These are phyloP conservation scores for Taphrina flavorubra DNA, from an alignment of 1,139 yeast species.

Conservation along the genomic window DNA sequence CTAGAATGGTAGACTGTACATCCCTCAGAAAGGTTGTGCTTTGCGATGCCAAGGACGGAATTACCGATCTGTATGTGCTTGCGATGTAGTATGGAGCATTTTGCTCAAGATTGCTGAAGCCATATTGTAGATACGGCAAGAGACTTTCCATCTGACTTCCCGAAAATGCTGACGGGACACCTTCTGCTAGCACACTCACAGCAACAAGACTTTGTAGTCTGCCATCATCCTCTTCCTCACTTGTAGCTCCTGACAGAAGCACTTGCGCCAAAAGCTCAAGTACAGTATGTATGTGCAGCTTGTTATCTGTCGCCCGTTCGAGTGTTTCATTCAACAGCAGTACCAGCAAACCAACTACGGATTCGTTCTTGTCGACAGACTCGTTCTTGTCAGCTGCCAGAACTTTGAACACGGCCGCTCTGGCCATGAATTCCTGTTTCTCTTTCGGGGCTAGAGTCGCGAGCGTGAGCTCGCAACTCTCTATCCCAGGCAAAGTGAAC, in stretches of 20 bases:
- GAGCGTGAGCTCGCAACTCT: conserved; percentile 2
- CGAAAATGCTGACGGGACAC: conserved; percentile 28
- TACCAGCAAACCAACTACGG: neutral
- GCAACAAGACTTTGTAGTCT: conserved; percentile 21
- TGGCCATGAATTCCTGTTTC: conserved; percentile 1
- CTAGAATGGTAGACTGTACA: conserved; percentile 61
- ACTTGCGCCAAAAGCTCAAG: conserved; percentile 12
- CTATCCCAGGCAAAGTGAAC: conserved; percentile 51
- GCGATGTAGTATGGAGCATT: conserved; percentile 58
- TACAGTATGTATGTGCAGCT: neutral
- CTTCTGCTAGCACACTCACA: conserved; percentile 15
- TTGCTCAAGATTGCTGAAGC: conserved; percentile 49
- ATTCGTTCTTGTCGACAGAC: conserved; percentile 7
- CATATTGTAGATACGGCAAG: conserved; percentile 33
- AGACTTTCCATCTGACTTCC: conserved; percentile 34
- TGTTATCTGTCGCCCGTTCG: neutral
- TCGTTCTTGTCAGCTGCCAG: conserved; percentile 17
- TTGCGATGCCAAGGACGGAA: conserved; percentile 57
- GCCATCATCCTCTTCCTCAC: neutral
- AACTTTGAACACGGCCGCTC: conserved; percentile 13
- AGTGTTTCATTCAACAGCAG: neutral
- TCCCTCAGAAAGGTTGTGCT: conserved; percentile 60
- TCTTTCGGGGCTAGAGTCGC: neutral
- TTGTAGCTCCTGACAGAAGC: conserved; percentile 3
- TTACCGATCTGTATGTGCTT: conserved; percentile 59